Evolutionary conservation across 495 filamentous ascomycete genomes (phyloP), one percentile per base, ranked within the genome.

Genomic region (Daldinia grandis): DNA sequence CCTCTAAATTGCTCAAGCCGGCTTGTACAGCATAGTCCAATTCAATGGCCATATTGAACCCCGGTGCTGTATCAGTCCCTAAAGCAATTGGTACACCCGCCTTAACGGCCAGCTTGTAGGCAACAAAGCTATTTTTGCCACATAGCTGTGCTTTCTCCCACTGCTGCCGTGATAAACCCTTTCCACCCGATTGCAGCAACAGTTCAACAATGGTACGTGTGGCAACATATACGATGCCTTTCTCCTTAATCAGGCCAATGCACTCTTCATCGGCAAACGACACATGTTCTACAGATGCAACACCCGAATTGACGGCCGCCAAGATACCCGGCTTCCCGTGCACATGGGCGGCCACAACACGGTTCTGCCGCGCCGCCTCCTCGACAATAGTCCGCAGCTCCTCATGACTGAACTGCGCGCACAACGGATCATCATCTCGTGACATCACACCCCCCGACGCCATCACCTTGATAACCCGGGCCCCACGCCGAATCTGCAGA

Each of bases 301-400:
- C 81, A 5, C 84, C 84, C 0, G 82, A 82, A 25, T 75, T 70
- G 25, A 86, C 69, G 5, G 82, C 82, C 6, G 81, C 82, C 64
- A 87, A 12, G 38, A 87, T 86, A 1, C 85, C 85, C 12, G 79
- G 74, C 63, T 85, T 86, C 3, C 85, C 84, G 50, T 85, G 83
- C 21, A 79, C 80, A 56, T 87, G 85, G 4, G 85, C 83, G 0
- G 83, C 85, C 14, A 86, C 82, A 1, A 78, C 77, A 0, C 81
- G 75, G 5, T 78, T 74, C 58, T 79, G 76, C 3, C 85, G 75
- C 33, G 64, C 71, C 9, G 85, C 85, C 70, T 87, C 85, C 9
- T 80, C 61, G 8, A 87, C 84, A 15, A 86, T 86, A 28, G 74
- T 76, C 19, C 76, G 68, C 9, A 87, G 68, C 71, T 87, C 85